phyloP scores from a whole-genome alignment of 371 early-diverging fungal genomes.

The Mucor saturninus region DNA sequence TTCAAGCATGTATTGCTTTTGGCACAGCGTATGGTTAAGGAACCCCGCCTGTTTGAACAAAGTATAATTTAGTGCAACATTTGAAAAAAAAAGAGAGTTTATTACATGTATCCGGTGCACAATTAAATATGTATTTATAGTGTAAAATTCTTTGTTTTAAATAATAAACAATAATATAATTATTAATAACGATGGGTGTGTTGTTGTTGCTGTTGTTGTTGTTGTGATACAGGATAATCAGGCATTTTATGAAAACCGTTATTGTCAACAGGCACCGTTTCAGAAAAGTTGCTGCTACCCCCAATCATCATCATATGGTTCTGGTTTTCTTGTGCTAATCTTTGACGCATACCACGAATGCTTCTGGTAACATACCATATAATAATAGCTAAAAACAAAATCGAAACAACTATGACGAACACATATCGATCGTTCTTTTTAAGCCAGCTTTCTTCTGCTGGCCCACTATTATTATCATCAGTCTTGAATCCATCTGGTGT shows the following conservation, averaged over 20 bases:
- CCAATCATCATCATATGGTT: conserved; percentile 31
- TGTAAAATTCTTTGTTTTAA: no score
- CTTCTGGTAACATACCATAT: conserved; percentile 35
- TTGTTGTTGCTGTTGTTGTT: conserved; percentile 13
- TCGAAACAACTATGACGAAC: conserved; percentile 25
- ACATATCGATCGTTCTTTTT: conserved; percentile 24
- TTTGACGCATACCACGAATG: conserved; percentile 29
- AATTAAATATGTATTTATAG: no score
- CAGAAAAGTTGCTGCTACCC: conserved; percentile 18
- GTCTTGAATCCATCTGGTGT: conserved; percentile 19
- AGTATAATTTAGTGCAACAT: no score
- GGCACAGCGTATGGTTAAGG: no score
- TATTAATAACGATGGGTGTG: conserved; percentile 29
- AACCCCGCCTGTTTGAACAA: no score
- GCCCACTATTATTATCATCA: not conserved
- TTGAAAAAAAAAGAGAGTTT: no score
- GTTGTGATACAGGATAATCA: conserved; percentile 13
- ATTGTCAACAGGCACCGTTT: conserved; percentile 22
- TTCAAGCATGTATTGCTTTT: no score
- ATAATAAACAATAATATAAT: no score
- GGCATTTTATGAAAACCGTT: conserved; percentile 29
- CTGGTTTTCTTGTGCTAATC: conserved; percentile 31
- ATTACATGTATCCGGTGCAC: no score
- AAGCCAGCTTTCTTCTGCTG: conserved; percentile 29
- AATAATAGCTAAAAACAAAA: conserved; percentile 24